phyloP scores from a whole-genome alignment of 2,329 filamentous ascomycete genomes.

The Scedosporium aurantiacum region DNA sequence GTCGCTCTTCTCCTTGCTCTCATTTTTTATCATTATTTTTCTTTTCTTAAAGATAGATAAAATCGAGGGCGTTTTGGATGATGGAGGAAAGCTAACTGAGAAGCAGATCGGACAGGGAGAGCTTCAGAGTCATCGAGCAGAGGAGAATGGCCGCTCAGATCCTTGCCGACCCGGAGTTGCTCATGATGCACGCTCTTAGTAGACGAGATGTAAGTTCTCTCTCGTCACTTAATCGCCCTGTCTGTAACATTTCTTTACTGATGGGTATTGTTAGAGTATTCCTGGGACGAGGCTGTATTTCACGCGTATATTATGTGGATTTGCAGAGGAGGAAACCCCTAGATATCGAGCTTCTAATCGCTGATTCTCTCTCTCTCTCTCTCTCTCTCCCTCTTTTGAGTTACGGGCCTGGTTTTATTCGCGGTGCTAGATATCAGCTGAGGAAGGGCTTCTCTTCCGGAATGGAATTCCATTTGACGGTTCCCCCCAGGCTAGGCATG shows the following conservation, averaged over 20 bases:
- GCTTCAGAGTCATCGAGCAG: conserved; percentile 30
- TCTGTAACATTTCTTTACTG: neutral
- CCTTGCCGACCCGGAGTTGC: conserved; percentile 44
- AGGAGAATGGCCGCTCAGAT: conserved; percentile 40
- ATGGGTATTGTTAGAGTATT: conserved; percentile 28
- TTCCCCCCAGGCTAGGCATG: too few relatives aligned
- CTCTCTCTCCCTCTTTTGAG: neutral
- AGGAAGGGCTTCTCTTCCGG: too few relatives aligned
- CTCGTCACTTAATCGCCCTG: neutral
- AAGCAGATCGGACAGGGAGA: conserved; percentile 19
- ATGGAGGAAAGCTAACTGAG: neutral
- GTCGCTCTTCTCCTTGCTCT: neutral
- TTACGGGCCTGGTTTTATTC: neutral
- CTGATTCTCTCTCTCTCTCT: too few relatives aligned
- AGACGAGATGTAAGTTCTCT: conserved; percentile 36
- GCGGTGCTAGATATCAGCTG: neutral
- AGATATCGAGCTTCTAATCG: neutral
- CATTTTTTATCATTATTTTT: neutral
- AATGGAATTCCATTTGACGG: too few relatives aligned
- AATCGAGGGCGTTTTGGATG: neutral
- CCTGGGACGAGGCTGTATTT: conserved; percentile 45
- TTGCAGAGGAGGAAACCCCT: conserved; percentile 14
- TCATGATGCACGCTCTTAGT: conserved; percentile 48
- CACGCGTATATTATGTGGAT: conserved; percentile 43
- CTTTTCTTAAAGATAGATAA: neutral